phyloP scores from a whole-genome alignment of 495 filamentous ascomycete species.

The Penicillium lagena region DNA sequence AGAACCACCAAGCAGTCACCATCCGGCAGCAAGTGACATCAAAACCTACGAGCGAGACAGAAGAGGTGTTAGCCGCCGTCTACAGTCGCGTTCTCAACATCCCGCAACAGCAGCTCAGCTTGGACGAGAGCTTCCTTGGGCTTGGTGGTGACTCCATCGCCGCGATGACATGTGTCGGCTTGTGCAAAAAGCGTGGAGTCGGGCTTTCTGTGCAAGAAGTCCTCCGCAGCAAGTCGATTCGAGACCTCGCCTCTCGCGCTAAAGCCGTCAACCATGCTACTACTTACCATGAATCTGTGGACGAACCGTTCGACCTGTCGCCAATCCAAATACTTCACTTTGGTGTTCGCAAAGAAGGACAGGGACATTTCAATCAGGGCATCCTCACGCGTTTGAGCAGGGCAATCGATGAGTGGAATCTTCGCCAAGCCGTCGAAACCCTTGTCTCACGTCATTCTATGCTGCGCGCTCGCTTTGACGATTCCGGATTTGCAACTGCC shows the following conservation, averaged over 20 bases:
- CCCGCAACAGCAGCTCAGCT: slow-evolving; percentile 33
- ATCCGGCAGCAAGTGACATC: slow-evolving; percentile 3
- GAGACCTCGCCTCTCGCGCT: slow-evolving; percentile 30
- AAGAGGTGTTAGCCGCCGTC: slow-evolving; percentile 33
- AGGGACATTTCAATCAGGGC: slow-evolving; percentile 71
- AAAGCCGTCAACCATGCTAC: slow-evolving; percentile 21
- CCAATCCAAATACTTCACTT: slow-evolving; percentile 72
- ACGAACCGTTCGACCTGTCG: slow-evolving; percentile 55
- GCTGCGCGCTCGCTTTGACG: slow-evolving; percentile 61
- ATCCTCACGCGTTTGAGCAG: slow-evolving; percentile 53
- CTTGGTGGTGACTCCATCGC: slow-evolving; percentile 66
- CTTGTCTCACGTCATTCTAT: slow-evolving; percentile 62
- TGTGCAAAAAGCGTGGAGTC: slow-evolving; percentile 44
- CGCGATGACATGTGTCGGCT: slow-evolving; percentile 58
- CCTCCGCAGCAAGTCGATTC: slow-evolving; percentile 40
- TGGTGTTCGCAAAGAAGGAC: slow-evolving; percentile 42
- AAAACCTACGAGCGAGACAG: slow-evolving; percentile 23
- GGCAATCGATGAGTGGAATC: slow-evolving; percentile 34
- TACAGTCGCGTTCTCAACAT: slow-evolving; percentile 51
- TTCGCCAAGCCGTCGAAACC: slow-evolving; percentile 49
- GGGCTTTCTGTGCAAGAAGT: slow-evolving; percentile 49
- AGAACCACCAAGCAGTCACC: background rate
- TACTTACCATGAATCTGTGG: slow-evolving; percentile 31
- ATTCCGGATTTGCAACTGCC: slow-evolving; percentile 12
- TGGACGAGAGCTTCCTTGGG: slow-evolving; percentile 54